These are phyloP conservation scores for Citrus glauca DNA, from an alignment of 345 rosid genomes.

Conservation along the genomic window DNA sequence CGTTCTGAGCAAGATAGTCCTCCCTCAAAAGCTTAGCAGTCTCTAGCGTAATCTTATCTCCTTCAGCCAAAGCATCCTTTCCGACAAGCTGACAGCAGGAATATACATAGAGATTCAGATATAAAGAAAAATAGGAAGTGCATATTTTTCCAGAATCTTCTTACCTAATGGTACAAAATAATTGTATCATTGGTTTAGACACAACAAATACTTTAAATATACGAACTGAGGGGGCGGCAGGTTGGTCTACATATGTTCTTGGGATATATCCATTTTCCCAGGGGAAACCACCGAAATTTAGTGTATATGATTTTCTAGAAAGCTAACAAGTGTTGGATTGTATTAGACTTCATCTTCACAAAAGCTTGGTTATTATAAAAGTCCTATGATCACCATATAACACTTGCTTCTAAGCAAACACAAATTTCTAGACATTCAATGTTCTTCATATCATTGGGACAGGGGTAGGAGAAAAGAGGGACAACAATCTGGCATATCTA, in stretches of 20 bases:
- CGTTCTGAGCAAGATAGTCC: constrained; percentile 99
- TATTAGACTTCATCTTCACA: background rate
- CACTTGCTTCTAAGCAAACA: background rate
- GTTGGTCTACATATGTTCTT: no score
- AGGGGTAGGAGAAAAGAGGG: background rate
- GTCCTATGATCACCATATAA: background rate
- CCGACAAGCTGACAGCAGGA: constrained; percentile 96
- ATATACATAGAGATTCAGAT: constrained; percentile 12
- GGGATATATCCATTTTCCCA: no score
- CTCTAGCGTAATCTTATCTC: constrained; percentile 91
- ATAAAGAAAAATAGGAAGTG: constrained; percentile 2
- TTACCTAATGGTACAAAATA: no score
- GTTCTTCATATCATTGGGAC: no score
- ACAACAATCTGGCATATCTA: background rate
- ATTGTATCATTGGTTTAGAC: no score
- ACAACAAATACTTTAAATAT: no score
- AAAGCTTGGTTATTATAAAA: background rate
- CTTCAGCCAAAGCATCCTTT: constrained; percentile 98
- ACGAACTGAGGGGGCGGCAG: no score
- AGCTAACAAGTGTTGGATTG: background rate
- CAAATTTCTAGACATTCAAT: background rate
- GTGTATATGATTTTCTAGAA: background rate
- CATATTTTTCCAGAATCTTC: no score
- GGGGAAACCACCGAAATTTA: background rate
- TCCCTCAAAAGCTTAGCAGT: constrained; percentile 98